phyloP scores from a whole-genome alignment of 1,139 yeast genomes.

The Insectozyma bohioensis region DNA sequence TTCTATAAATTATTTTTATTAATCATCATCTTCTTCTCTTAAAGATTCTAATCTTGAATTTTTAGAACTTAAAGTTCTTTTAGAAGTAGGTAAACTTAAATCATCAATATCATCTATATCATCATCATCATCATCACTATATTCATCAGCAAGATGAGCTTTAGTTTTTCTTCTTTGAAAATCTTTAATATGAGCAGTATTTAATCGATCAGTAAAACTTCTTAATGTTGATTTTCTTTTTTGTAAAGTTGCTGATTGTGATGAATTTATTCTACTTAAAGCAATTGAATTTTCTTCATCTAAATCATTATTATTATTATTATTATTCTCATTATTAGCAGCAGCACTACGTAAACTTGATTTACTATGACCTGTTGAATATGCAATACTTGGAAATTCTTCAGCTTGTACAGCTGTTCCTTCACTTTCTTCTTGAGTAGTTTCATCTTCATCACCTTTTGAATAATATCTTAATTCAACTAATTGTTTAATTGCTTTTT shows the following conservation, averaged over 20 bases:
- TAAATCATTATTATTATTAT: too few relatives aligned
- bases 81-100: neutral
- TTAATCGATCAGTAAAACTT: conserved; percentile 60
- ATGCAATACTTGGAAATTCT: conserved; percentile 7
- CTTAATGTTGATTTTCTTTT: conserved; percentile 37
- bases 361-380: conserved; percentile 14
- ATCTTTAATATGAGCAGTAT: conserved; percentile 84
- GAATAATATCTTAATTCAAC: conserved; percentile 33
- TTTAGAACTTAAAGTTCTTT: neutral
- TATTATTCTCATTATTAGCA: too few relatives aligned
- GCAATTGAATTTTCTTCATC: conserved; percentile 14
- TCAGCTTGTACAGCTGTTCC: conserved; percentile 5
- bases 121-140: conserved; percentile 40
- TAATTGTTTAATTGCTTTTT: conserved; percentile 39
- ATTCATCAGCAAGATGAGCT: conserved; percentile 34
- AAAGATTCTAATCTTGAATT: conserved; percentile 3
- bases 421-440: conserved; percentile 1
- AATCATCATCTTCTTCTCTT: conserved; percentile 7
- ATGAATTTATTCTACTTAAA: conserved; percentile 9
- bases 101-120: conserved; percentile 12
- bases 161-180: conserved; percentile 65
- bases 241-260: conserved; percentile 12
- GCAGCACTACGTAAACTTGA: conserved; percentile 8
- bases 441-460: conserved; percentile 6
- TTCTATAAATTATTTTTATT: too few relatives aligned